Base-by-base conservation (phyloP, 1,139 yeast genomes). In the Geotrichum candidum region DNA sequence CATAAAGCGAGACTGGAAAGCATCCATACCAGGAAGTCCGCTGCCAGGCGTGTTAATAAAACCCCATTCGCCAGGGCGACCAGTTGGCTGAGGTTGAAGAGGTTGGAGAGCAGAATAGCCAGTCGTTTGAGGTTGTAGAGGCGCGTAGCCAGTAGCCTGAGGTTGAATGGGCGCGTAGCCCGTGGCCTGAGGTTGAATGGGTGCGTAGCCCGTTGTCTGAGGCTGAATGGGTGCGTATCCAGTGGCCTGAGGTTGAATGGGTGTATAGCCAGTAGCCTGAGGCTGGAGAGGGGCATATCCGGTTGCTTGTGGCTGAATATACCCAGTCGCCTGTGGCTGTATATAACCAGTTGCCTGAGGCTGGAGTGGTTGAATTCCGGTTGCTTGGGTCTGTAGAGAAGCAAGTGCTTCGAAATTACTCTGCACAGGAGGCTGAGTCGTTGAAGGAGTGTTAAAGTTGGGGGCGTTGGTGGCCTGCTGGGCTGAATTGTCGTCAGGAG, bases 1-100 rank as follows among this genome's bases (percentile, higher is more conserved):
- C 79, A 90, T 84, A 73, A 88, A 86, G 67, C 87, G 90, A 61
- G 82, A 83, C 68, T 85, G 87, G 84, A 88, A 84, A 60, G 87
- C 85, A 66, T 85, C 88, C 68, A 88, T 78, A 7, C 94, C 94
- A 1, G 94, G 92, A 53, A 87, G 79, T 1, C 89, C 90, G 51
- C 87, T 87, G 0, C 88, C 84, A 18, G 90, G 91, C 62, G 82
- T 83, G 45, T 87, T 83, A 53, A 84, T 87, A 76, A 87, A 86
- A 0, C 94, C 92, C 95, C 94, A 87, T 71, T 87, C 86, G 25
- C 94, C 94, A 0, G 92, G 94, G 66, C 79, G 80, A 7, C 94
- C 95, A 0, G 95, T 81, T 9, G 78, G 80, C 72, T 77, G 81
- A 38, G 82, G 70, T 61, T 68, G 69, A 31, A 78, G 68, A 1